Conservation (phyloP, 169 alveolate genomes). For the Cryptosporidium tyzzeri region DNA sequence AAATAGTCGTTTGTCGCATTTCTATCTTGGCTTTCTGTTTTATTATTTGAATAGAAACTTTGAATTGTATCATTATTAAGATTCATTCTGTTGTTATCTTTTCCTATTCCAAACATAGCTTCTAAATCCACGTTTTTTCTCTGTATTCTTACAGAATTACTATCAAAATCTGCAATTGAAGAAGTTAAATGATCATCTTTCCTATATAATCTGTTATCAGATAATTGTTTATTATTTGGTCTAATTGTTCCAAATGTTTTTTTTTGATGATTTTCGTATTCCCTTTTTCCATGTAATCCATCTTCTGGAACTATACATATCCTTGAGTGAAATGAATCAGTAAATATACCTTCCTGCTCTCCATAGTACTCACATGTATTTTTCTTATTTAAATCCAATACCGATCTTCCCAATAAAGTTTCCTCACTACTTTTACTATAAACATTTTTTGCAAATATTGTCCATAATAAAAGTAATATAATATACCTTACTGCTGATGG, state of each 20-base stretch:
- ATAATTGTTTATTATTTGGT: neutral
- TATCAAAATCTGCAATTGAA: neutral
- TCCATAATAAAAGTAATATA: neutral
- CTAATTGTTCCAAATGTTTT: neutral
- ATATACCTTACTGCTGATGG: neutral
- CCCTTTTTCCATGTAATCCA: slow-evolving; percentile 48
- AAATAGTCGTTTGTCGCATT: slow-evolving; percentile 8
- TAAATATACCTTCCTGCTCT: neutral
- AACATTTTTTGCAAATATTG: neutral
- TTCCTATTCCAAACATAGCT: slow-evolving; percentile 15
- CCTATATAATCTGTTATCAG: neutral
- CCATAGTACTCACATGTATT: slow-evolving; percentile 31
- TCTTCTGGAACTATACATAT: slow-evolving; percentile 62
- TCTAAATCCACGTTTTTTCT: slow-evolving; percentile 29
- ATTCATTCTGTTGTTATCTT: neutral
- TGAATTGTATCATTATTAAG: neutral
- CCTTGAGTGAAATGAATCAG: neutral
- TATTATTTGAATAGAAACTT: neutral
- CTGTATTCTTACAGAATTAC: neutral
- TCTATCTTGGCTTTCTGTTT: neutral
- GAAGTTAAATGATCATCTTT: neutral
- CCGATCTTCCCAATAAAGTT: slow-evolving; percentile 21
- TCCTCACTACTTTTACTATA: neutral
- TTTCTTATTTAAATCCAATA: slow-evolving; percentile 13
- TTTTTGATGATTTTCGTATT: neutral